Conservation (phyloP, 345 rosid genomes). For the Clarkia xantiana region DNA sequence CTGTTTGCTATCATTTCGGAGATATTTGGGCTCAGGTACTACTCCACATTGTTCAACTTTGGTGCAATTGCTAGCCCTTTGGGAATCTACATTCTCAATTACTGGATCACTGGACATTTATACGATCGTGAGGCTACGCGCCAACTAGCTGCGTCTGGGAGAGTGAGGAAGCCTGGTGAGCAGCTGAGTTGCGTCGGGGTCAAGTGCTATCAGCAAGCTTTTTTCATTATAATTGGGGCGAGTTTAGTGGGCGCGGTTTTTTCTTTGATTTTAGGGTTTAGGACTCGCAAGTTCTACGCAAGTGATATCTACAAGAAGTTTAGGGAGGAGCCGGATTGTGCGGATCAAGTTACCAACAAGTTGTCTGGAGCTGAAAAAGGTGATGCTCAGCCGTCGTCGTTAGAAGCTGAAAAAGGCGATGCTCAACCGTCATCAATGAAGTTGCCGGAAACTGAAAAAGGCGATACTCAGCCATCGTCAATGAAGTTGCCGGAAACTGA, state of each 20-base stretch:
- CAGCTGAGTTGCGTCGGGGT: conserved; percentile 14
- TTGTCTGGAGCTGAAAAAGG: no score
- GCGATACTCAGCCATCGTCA: no score
- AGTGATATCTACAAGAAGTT: conserved; percentile 16
- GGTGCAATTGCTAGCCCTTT: conserved; percentile 14
- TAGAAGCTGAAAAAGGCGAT: no score
- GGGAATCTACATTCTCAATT: conserved; percentile 13
- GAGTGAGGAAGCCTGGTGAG: conserved; percentile 6
- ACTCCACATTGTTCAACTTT: conserved; percentile 13
- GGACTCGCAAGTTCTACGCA: conserved; percentile 13
- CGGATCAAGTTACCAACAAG: no score
- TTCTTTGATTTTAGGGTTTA: conserved; percentile 7
- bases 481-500: no score
- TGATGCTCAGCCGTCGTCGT: no score
- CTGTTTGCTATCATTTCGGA: conserved; percentile 11
- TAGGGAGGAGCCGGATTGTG: conserved; percentile 3
- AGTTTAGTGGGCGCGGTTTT: conserved; percentile 8
- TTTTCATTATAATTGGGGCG: conserved; percentile 6
- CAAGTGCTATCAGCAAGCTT: conserved; percentile 9
- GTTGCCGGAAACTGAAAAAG: no score
- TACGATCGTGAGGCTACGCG: conserved; percentile 14
- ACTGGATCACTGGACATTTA: conserved; percentile 10
- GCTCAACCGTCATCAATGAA: no score
- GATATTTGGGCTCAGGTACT: conserved; percentile 14
- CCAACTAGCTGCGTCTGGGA: conserved; percentile 11